Percentiles rank a stretch among this genome's conserved stretches.
phyloP scores from a whole-genome alignment of 768 basidiomycete genomes.

The Mycena crocata region DNA sequence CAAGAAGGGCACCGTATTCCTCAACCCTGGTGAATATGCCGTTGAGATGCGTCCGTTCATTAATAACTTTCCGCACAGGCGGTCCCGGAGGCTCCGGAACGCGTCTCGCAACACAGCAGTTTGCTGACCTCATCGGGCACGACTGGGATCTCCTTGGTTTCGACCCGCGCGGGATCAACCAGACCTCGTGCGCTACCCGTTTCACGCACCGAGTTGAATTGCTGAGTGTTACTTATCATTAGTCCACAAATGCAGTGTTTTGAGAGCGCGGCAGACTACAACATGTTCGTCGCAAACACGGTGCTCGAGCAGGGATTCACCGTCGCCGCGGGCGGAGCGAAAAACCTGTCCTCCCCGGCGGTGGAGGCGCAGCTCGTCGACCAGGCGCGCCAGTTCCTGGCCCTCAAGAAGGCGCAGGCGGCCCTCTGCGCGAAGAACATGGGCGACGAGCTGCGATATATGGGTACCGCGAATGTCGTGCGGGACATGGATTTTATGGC shows the following conservation, averaged over 20 bases:
- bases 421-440: slow-evolving; percentile 35
- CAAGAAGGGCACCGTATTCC: slow-evolving; percentile 38
- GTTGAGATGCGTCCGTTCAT: background rate
- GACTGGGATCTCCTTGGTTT: slow-evolving; percentile 45
- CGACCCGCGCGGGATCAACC: slow-evolving; percentile 42
- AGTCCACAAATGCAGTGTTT: slow-evolving; percentile 38
- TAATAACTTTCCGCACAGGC: slow-evolving; percentile 22
- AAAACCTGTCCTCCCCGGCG: slow-evolving; percentile 28
- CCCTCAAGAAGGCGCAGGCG: slow-evolving; percentile 36
- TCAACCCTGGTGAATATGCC: slow-evolving; percentile 35
- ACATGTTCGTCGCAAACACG: slow-evolving; percentile 37
- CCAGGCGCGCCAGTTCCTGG: slow-evolving; percentile 35
- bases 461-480: slow-evolving; percentile 41
- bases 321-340: slow-evolving; percentile 27
- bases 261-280: slow-evolving; percentile 2
- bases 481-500: slow-evolving; percentile 41
- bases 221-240: background rate
- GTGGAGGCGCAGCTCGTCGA: slow-evolving; percentile 32
- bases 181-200: slow-evolving; percentile 26
- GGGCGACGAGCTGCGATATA: slow-evolving; percentile 38
- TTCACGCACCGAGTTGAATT: too few species aligned
- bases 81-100: slow-evolving; percentile 43
- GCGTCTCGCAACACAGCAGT: slow-evolving; percentile 6
- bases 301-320: slow-evolving; percentile 38
- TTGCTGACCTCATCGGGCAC: slow-evolving; percentile 39